Base-by-base conservation (phyloP, 345 rosid species). In the Jatropha curcas region DNA sequence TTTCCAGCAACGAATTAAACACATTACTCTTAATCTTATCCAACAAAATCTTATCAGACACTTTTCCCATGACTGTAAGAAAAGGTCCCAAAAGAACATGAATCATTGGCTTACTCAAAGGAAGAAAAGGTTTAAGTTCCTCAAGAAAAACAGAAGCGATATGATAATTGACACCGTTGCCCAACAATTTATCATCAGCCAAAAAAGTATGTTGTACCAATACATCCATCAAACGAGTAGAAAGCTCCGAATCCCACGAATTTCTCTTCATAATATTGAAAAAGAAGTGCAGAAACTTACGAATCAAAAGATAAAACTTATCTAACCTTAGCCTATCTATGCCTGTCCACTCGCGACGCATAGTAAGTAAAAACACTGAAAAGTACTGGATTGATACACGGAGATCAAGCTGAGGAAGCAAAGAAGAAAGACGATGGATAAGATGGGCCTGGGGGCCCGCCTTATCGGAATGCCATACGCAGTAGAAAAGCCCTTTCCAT, bases 401-500 rank as follows among this genome's bases (percentile, higher is more conserved):
- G 1, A 82, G 72, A 34, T 82, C 82, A 53, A 94, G 91, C 5
- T 82, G 75, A 2, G 86, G 84, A 13, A 91, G 76, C 37, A 86
- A 71, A 25, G 89, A 77, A 51, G 92, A 79, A 81, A 92, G 88
- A 60, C 85, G 85, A 59, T 88, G 82, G 73, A 83, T 80, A 34
- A 95, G 98, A 4, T 86, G 84, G 24, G 90, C 60, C 77, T 95
- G 99, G 62, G 77, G 86, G 0, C 85, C 84, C 4, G 76, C 60
- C 87, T 95, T 92, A 72, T 95, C 99, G 60, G 99, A 83, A 77
- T 92, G 98, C 99, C 99, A 95, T 57, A 95, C 83, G 76, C 99
- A 95, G 82, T 95, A 95, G 85, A 95, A 95, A 66, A 95, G 87
- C 13, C 97, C 99, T 74, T 90, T 92, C 99, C 99, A 95, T 1